Percentiles rank a stretch among this genome's conserved stretches.
Conservation (phyloP, 1,284 basidiomycete genomes). For the Sporisorium scitamineum region DNA sequence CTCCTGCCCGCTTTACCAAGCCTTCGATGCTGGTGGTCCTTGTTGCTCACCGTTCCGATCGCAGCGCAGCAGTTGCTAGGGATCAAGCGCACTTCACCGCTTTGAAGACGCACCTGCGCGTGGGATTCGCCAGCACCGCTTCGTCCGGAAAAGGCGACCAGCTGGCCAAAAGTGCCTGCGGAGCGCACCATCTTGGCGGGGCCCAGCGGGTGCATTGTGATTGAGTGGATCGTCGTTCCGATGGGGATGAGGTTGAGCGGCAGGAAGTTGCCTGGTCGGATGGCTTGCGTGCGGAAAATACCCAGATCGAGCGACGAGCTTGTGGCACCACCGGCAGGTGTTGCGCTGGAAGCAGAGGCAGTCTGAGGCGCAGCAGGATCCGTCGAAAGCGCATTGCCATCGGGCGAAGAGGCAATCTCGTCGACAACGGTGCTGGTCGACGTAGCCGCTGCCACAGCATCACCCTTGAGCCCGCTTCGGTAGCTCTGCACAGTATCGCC, state of each 20-base stretch:
- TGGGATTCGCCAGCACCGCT: conserved; percentile 73
- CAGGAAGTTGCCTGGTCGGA: conserved; percentile 93
- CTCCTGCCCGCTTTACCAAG: conserved; percentile 92
- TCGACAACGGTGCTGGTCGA: conserved; percentile 18
- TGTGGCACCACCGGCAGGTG: conserved; percentile 70
- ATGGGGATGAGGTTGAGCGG: conserved; percentile 90
- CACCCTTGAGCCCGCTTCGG: conserved; percentile 69
- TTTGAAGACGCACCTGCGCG: conserved; percentile 86
- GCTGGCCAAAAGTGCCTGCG: conserved; percentile 86
- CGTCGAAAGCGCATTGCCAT: conserved; percentile 14
- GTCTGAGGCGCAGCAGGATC: conserved; percentile 48
- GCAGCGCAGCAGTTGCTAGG: conserved; percentile 86
- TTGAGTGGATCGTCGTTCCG: conserved; percentile 89
- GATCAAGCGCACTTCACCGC: conserved; percentile 90
- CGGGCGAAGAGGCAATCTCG: conserved; percentile 24
- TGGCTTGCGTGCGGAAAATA: conserved; percentile 83
- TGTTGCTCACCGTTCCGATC: conserved; percentile 91
- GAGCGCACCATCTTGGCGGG: conserved; percentile 86
- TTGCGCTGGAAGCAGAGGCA: background rate
- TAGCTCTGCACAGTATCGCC: conserved; percentile 92
- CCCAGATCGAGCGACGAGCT: conserved; percentile 79
- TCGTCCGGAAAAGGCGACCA: conserved; percentile 70
- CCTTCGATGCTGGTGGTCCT: conserved; percentile 84
- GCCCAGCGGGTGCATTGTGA: conserved; percentile 82
- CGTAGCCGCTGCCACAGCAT: conserved; percentile 2